Conservation (phyloP, 805 yeast species). For the Candida maris region DNA sequence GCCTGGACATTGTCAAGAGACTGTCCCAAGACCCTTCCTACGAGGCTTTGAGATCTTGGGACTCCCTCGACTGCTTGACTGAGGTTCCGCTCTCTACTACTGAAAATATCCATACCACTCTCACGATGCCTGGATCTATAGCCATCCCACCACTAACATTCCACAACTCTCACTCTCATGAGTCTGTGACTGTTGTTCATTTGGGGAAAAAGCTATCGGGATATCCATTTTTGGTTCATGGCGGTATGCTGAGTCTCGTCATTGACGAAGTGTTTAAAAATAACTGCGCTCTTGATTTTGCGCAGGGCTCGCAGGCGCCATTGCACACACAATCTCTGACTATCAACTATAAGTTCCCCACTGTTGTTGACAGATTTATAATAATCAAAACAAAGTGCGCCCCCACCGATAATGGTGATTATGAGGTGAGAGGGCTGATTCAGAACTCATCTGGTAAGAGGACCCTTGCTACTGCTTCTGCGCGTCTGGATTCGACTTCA, state of each 20-base stretch:
- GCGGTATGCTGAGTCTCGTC: conserved; percentile 80
- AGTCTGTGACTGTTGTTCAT: conserved; percentile 66
- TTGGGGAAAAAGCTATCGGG: conserved; percentile 79
- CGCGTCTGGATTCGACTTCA: conserved; percentile 33
- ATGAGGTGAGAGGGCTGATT: conserved; percentile 48
- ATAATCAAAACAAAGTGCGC: conserved; percentile 52
- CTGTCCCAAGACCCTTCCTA: conserved; percentile 38
- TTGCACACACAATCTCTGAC: conserved; percentile 47
- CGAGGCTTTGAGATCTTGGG: conserved; percentile 38
- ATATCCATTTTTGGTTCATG: conserved; percentile 83
- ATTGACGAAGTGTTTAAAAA: conserved; percentile 69
- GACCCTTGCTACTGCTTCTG: conserved; percentile 54
- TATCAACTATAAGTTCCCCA: conserved; percentile 63
- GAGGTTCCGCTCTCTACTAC: conserved; percentile 24
- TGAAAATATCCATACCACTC: conserved; percentile 40
- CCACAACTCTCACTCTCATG: conserved; percentile 50
- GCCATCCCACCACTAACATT: conserved; percentile 70
- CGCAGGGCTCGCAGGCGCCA: conserved; percentile 29
- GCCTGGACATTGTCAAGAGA: conserved; percentile 49
- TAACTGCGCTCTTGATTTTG: conserved; percentile 20
- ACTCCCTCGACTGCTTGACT: conserved; percentile 42
- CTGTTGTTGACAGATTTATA: conserved; percentile 74
- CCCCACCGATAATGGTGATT: conserved; percentile 29
- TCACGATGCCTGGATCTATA: conserved; percentile 75
- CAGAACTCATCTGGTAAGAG: conserved; percentile 47